Percentiles rank a stretch among this genome's conserved stretches.
Evolutionary conservation across 805 yeast genomes (phyloP).

Genomic region (Yamadazyma sp.): DNA sequence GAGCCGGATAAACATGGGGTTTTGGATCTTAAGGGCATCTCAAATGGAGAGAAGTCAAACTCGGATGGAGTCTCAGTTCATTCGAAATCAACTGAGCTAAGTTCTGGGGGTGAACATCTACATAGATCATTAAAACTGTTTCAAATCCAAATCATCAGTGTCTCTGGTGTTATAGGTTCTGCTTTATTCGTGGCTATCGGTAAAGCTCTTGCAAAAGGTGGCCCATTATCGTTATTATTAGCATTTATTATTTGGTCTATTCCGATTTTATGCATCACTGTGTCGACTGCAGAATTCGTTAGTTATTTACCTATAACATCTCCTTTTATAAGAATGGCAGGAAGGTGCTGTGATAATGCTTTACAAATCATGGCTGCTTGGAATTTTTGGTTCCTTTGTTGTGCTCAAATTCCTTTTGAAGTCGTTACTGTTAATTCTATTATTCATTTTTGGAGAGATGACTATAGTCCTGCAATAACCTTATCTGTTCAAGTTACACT

Average conservation of each 20-base stretch:
- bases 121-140: constrained; percentile 55
- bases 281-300: constrained; percentile 76
- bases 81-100: constrained; percentile 14
- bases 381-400: constrained; percentile 75
- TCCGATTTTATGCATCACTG: constrained; percentile 64
- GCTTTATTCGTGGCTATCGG: constrained; percentile 77
- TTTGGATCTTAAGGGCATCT: too few species aligned
- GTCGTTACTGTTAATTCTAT: constrained; percentile 77
- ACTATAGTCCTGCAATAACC: constrained; percentile 68
- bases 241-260: constrained; percentile 68
- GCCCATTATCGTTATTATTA: constrained; percentile 65
- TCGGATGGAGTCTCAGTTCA: constrained; percentile 14
- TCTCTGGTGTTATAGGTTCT: constrained; percentile 82
- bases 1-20: not conserved
- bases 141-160: constrained; percentile 75
- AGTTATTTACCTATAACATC: constrained; percentile 73
- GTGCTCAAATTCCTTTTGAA: constrained; percentile 79
- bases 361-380: constrained; percentile 74
- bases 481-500: constrained; percentile 62
- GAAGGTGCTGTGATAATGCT: constrained; percentile 73
- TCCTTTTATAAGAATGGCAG: constrained; percentile 72
- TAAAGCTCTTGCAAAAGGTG: constrained; percentile 58
- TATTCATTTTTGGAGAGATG: constrained; percentile 78
- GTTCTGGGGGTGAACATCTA: constrained; percentile 13
- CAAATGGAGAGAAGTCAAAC: not conserved